A percentile compares a stretch with the other conserved stretches of the same genome.
Conservation (phyloP, 495 filamentous ascomycete species). For the Cercophora scortea region DNA sequence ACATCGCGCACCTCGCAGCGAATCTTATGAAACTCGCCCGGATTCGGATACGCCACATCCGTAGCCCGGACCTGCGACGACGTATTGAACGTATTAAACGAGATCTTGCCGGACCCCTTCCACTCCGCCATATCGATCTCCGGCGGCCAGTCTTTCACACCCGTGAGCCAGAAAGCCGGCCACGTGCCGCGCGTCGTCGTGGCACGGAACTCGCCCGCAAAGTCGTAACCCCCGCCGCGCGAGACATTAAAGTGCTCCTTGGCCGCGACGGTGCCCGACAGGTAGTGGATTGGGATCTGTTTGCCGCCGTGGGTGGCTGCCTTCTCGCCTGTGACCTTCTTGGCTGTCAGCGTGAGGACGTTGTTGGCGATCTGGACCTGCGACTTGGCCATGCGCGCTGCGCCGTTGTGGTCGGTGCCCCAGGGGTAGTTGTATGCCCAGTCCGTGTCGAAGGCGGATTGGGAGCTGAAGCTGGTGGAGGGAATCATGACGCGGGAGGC, state of each 20-base stretch:
- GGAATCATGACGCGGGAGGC: conserved; percentile 38
- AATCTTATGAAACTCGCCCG: conserved; percentile 43
- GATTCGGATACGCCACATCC: conserved; percentile 41
- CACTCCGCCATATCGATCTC: conserved; percentile 57
- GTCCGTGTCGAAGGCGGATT: conserved; percentile 40
- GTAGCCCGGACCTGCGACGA: conserved; percentile 37
- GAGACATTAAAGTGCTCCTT: conserved; percentile 40
- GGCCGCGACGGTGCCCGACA: conserved; percentile 42
- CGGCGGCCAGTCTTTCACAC: conserved; percentile 53
- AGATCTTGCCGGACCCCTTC: conserved; percentile 54
- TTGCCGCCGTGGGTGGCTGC: conserved; percentile 36
- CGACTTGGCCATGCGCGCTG: conserved; percentile 44
- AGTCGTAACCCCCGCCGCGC: conserved; percentile 43
- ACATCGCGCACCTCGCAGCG: conserved; percentile 42
- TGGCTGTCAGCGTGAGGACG: conserved; percentile 38
- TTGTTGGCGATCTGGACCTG: conserved; percentile 29
- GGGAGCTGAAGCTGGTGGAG: conserved; percentile 43
- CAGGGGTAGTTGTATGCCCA: conserved; percentile 48
- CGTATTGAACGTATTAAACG: conserved; percentile 56
- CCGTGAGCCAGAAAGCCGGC: conserved; percentile 59
- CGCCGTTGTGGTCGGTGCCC: conserved; percentile 45
- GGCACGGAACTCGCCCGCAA: conserved; percentile 44
- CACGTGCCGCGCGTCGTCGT: conserved; percentile 46
- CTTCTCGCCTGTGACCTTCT: conserved; percentile 34
- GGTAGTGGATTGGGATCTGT: conserved; percentile 45